A percentile compares a stretch with the other conserved stretches of the same genome.
phyloP scores from a whole-genome alignment of 768 basidiomycete genomes.

The Lentinula guzmanii region DNA sequence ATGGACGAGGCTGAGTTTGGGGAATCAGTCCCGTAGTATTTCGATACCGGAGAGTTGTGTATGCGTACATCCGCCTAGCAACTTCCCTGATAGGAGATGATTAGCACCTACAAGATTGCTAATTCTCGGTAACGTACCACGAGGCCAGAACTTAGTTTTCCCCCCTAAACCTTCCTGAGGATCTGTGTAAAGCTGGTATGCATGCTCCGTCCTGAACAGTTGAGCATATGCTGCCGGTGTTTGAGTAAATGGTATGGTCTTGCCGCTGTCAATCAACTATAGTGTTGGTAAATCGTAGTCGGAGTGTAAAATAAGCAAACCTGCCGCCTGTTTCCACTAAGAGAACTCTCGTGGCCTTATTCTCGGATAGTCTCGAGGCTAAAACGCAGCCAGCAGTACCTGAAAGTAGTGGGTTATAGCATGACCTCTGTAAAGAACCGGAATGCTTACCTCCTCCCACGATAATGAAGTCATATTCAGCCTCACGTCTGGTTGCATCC shows the following conservation, averaged over 20 bases:
- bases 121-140: slow-evolving; percentile 35
- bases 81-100: slow-evolving; percentile 33
- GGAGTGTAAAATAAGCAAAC: slow-evolving; percentile 21
- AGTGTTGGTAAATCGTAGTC: background rate
- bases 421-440: background rate
- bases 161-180: slow-evolving; percentile 44
- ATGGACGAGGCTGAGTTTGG: slow-evolving; percentile 50
- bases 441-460: slow-evolving; percentile 43
- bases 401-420: slow-evolving; percentile 12
- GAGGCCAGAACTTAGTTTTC: slow-evolving; percentile 50
- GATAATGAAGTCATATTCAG: slow-evolving; percentile 42
- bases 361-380: slow-evolving; percentile 52
- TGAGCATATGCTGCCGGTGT: slow-evolving; percentile 33
- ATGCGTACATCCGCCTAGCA: slow-evolving; percentile 51
- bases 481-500: background rate
- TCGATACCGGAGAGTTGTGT: background rate
- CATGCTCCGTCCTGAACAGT: slow-evolving; percentile 38
- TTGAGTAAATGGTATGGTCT: slow-evolving; percentile 27
- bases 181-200: slow-evolving; percentile 47
- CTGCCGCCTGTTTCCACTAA: slow-evolving; percentile 57
- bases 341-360: slow-evolving; percentile 43
- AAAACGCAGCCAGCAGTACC: slow-evolving; percentile 58
- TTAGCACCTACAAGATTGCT: background rate
- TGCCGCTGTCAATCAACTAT: slow-evolving; percentile 30
- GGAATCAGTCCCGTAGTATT: background rate